These are phyloP conservation scores for Penicillium ochrochloron DNA, from an alignment of 495 filamentous ascomycete species.

Conservation along the genomic window DNA sequence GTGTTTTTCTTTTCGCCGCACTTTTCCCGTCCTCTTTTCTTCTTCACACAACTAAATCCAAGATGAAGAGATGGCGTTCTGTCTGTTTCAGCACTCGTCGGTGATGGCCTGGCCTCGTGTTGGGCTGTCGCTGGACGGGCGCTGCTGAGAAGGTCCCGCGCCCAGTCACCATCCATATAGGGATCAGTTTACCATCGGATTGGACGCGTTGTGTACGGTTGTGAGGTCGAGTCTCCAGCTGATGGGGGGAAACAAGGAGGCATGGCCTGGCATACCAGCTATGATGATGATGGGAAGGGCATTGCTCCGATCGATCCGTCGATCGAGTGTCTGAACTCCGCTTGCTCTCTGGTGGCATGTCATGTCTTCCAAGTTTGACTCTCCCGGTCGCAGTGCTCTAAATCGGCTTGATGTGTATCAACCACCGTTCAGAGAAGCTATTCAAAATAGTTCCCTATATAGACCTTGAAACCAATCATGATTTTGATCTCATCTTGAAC, in stretches of 20 bases:
- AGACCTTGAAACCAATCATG: neutral
- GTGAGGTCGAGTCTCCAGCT: constrained; percentile 4
- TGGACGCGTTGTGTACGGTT: constrained; percentile 47
- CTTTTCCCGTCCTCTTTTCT: constrained; percentile 32
- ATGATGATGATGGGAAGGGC: neutral
- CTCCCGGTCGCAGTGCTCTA: neutral
- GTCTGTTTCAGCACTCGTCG: constrained; percentile 53
- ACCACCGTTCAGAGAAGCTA: neutral
- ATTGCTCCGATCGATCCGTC: neutral
- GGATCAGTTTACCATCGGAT: constrained; percentile 52
- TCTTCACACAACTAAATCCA: constrained; percentile 62
- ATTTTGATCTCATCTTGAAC: no score
- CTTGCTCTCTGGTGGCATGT: neutral
- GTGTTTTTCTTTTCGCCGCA: constrained; percentile 21
- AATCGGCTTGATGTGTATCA: neutral
- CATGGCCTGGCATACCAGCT: neutral
- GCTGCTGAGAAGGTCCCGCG: constrained; percentile 56
- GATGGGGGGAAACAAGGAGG: neutral
- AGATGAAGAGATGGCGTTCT: constrained; percentile 56
- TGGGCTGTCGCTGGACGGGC: constrained; percentile 47
- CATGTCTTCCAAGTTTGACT: neutral
- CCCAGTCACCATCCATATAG: constrained; percentile 51
- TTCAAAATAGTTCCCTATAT: neutral
- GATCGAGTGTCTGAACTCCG: neutral
- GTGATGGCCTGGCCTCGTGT: constrained; percentile 29